phyloP scores from a whole-genome alignment of 2,329 filamentous ascomycete species.

The Diplodia mutila region DNA sequence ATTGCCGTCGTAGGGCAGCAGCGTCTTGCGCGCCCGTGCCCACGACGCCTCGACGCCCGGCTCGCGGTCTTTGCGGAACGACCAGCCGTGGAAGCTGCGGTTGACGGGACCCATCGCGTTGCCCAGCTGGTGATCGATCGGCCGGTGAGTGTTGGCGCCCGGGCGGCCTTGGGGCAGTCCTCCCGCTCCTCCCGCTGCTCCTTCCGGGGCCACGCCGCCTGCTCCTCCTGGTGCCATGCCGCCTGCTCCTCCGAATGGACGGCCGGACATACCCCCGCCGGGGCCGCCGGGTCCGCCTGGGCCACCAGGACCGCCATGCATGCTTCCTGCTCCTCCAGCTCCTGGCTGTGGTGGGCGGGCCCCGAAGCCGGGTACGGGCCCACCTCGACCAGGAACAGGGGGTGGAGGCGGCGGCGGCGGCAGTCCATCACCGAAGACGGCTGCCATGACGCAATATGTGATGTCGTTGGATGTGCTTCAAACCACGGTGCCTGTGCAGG shows the following conservation, averaged over 20 bases:
- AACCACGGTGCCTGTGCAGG: not conserved
- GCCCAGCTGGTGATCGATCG: conserved; percentile 1
- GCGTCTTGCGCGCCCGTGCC: conserved; percentile 5
- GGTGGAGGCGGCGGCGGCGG: not conserved
- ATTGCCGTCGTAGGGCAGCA: not conserved
- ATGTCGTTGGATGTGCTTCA: not conserved
- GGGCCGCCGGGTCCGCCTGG: too few species aligned
- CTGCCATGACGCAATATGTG: not conserved
- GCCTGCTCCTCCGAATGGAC: not conserved
- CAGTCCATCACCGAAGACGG: too few species aligned
- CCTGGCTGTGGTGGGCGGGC: not conserved
- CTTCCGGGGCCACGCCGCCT: not conserved
- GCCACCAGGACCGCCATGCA: not conserved
- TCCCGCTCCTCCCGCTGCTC: not conserved
- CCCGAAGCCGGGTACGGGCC: not conserved
- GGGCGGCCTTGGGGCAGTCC: not conserved
- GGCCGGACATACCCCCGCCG: not conserved
- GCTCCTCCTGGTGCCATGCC: not conserved
- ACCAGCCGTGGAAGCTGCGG: conserved; percentile 20
- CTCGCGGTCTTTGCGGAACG: conserved; percentile 12
- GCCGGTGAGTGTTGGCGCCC: conserved; percentile 8
- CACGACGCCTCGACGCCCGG: conserved; percentile 7
- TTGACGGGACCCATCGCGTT: not conserved
- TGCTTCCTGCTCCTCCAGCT: not conserved
- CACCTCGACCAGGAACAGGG: not conserved